Evolutionary conservation across 331 rosid genomes (phyloP).

Genomic region (Quercus lobata): DNA sequence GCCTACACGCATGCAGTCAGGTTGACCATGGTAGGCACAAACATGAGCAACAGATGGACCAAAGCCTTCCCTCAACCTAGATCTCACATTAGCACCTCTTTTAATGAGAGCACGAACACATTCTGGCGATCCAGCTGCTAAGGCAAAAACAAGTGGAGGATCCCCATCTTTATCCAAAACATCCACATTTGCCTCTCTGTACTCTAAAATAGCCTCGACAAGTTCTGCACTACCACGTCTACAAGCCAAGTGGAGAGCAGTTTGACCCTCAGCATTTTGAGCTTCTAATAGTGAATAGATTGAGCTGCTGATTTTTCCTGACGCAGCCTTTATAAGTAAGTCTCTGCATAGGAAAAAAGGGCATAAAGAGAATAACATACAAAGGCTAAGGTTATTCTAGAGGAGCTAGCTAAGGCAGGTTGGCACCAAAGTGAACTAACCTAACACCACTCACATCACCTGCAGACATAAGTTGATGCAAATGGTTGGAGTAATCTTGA

Average conservation of each 20-base stretch:
- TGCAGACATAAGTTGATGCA: conserved; percentile 84
- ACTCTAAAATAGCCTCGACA: conserved; percentile 84
- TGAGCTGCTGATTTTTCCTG: conserved; percentile 49
- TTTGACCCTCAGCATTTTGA: conserved; percentile 91
- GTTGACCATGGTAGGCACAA: conserved; percentile 98
- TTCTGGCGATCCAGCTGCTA: conserved; percentile 96
- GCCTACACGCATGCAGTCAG: conserved; percentile 98
- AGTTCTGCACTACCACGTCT: conserved; percentile 87
- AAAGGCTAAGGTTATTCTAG: not conserved
- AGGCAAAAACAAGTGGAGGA: conserved; percentile 97
- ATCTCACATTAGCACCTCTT: conserved; percentile 83
- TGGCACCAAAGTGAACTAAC: conserved; percentile 40
- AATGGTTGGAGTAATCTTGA: conserved; percentile 52
- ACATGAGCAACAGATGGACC: conserved; percentile 96
- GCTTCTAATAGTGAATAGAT: conserved; percentile 69
- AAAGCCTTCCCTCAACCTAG: conserved; percentile 80
- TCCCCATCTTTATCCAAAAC: conserved; percentile 95
- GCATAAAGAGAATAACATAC: conserved; percentile 15
- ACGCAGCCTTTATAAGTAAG: conserved; percentile 68
- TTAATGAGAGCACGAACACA: conserved; percentile 74
- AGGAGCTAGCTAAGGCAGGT: conserved; percentile 18
- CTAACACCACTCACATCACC: conserved; percentile 84
- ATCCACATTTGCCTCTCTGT: conserved; percentile 81
- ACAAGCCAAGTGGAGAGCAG: conserved; percentile 98
- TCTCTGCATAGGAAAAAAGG: conserved; percentile 47